Evolutionary conservation across 495 filamentous ascomycete genomes (phyloP).

Genomic region (Aspergillus haitiensis): DNA sequence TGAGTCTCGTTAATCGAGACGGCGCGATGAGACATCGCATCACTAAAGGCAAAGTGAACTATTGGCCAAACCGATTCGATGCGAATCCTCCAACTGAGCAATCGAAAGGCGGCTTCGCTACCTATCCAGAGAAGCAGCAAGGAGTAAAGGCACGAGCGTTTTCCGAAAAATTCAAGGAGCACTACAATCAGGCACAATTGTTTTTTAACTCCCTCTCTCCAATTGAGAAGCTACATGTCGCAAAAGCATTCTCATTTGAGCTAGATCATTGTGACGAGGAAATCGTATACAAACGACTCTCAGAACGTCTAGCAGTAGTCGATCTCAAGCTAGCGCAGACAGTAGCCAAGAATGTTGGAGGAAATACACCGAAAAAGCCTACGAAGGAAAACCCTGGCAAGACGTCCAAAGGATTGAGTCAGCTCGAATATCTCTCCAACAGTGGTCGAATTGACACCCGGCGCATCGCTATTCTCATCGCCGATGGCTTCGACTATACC

Average conservation of each 20-base stretch:
- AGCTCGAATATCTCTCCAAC: constrained; percentile 58
- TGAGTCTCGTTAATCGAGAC: constrained; percentile 52
- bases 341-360: constrained; percentile 66
- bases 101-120: constrained; percentile 65
- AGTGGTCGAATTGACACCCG: constrained; percentile 65
- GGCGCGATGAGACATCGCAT: constrained; percentile 49
- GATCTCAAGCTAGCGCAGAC: constrained; percentile 64
- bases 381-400: constrained; percentile 59
- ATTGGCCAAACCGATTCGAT: constrained; percentile 83
- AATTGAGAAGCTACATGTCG: constrained; percentile 69
- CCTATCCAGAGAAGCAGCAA: constrained; percentile 63
- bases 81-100: constrained; percentile 58
- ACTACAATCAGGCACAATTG: constrained; percentile 60
- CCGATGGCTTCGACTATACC: constrained; percentile 68
- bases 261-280: constrained; percentile 89
- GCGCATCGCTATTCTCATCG: constrained; percentile 70
- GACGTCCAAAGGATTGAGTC: constrained; percentile 59
- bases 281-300: constrained; percentile 71
- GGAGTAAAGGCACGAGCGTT: constrained; percentile 70
- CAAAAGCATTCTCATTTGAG: constrained; percentile 74
- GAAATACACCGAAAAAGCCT: constrained; percentile 51
- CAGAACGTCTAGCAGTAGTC: constrained; percentile 63
- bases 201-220: constrained; percentile 81
- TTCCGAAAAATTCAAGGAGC: constrained; percentile 79
- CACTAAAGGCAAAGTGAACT: constrained; percentile 73